Evolutionary conservation across 1,284 basidiomycete species (phyloP).

Genomic region (Meripilus lineatus): DNA sequence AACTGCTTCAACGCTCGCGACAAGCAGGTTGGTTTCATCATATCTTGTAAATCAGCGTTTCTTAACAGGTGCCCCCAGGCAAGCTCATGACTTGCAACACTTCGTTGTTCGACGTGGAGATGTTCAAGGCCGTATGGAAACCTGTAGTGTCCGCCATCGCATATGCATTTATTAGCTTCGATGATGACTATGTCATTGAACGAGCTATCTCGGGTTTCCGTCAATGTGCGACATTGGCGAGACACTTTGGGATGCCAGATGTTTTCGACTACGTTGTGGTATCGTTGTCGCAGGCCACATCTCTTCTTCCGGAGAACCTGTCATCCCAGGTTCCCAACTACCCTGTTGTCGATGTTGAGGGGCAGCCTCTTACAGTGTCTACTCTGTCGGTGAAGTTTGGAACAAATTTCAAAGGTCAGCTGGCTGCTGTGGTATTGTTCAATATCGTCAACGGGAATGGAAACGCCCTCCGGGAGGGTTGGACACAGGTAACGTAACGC

Average conservation of each 20-base stretch:
- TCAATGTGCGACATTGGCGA: conserved; percentile 92
- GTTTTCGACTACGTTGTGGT: conserved; percentile 97
- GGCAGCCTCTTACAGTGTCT: conserved; percentile 85
- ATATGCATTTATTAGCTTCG: conserved; percentile 91
- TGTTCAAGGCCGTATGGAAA: conserved; percentile 93
- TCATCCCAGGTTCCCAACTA: conserved; percentile 78
- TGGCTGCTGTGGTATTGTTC: conserved; percentile 96
- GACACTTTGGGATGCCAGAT: conserved; percentile 85
- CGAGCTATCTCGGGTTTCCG: conserved; percentile 92
- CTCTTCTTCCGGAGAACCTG: conserved; percentile 71
- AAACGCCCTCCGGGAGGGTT: conserved; percentile 91
- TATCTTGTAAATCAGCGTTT: neutral
- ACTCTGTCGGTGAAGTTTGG: conserved; percentile 93
- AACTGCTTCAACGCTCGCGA: conserved; percentile 79
- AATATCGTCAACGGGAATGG: conserved; percentile 97
- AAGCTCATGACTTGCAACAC: conserved; percentile 79
- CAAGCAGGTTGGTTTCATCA: conserved; percentile 55
- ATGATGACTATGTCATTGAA: conserved; percentile 96
- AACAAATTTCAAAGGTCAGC: conserved; percentile 91
- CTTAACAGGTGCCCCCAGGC: conserved; percentile 40
- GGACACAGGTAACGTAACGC: conserved; percentile 76
- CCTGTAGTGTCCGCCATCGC: conserved; percentile 89
- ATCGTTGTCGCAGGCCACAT: conserved; percentile 86
- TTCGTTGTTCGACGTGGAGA: conserved; percentile 78
- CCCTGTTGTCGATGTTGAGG: conserved; percentile 91